A percentile compares a stretch with the other conserved stretches of the same genome.
Evolutionary conservation across 352 stramenopile genomes (phyloP).

Genomic region (Elongisporangium anandrum): DNA sequence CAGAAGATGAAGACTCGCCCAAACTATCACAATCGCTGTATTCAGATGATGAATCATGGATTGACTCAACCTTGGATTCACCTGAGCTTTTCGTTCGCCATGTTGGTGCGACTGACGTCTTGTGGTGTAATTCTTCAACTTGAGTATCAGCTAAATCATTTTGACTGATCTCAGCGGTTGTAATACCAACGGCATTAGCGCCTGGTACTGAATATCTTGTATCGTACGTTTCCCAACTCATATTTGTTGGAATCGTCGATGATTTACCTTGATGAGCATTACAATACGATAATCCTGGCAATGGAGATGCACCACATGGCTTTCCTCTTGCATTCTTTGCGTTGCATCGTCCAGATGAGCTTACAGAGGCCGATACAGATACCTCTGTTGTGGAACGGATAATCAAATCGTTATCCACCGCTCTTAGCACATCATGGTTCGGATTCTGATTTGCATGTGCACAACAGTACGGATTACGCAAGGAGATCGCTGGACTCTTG

Average conservation of each 20-base stretch:
- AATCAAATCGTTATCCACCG: neutral
- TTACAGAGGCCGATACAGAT: no score
- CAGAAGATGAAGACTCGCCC: slow-evolving; percentile 19
- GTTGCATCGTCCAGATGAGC: neutral
- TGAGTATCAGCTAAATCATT: no score
- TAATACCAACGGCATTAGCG: no score
- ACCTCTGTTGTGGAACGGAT: neutral
- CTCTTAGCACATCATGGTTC: slow-evolving; percentile 14
- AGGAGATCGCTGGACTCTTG: slow-evolving; percentile 21
- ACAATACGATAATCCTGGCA: slow-evolving; percentile 31
- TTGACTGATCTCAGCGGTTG: no score
- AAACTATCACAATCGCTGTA: neutral
- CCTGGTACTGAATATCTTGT: no score
- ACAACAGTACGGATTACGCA: slow-evolving; percentile 25
- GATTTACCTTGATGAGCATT: slow-evolving; percentile 20
- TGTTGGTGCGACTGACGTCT: no score
- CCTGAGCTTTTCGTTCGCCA: no score
- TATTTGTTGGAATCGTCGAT: neutral
- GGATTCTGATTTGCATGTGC: slow-evolving; percentile 12
- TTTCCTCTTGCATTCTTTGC: slow-evolving; percentile 43
- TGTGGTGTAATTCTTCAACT: no score
- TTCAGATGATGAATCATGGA: no score
- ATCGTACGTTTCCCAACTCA: no score
- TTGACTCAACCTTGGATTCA: no score
- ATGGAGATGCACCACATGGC: slow-evolving; percentile 22